Percentiles rank a stretch among this genome's conserved stretches.
phyloP scores from a whole-genome alignment of 805 yeast species.

The Yamadazyma insecticola region DNA sequence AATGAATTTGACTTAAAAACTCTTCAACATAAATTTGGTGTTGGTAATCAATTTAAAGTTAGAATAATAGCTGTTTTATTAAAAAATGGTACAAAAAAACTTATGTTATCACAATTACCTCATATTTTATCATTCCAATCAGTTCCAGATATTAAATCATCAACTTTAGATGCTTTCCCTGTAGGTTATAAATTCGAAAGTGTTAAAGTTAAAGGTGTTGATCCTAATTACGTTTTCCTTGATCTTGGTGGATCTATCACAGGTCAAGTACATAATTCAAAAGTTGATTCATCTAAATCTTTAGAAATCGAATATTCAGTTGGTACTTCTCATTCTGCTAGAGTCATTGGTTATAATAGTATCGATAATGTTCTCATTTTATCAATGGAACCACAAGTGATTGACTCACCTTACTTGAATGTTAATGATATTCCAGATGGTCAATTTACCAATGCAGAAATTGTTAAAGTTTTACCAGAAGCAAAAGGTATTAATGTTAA shows the following conservation, averaged over 20 bases:
- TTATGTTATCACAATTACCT: constrained; percentile 61
- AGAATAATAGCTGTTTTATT: constrained; percentile 59
- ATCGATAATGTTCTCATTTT: constrained; percentile 65
- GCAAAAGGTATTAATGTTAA: constrained; percentile 62
- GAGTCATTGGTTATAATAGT: constrained; percentile 66
- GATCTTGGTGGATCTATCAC: constrained; percentile 49
- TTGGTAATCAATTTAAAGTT: constrained; percentile 66
- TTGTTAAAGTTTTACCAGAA: constrained; percentile 52
- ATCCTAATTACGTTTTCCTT: constrained; percentile 51
- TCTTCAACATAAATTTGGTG: constrained; percentile 57
- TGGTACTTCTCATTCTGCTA: constrained; percentile 69
- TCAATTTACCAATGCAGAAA: constrained; percentile 47
- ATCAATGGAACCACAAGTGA: constrained; percentile 61
- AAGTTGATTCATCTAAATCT: constrained; percentile 46
- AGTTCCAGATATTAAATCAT: constrained; percentile 13
- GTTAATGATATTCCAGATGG: constrained; percentile 76
- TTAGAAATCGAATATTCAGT: constrained; percentile 47
- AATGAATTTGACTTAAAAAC: constrained; percentile 43
- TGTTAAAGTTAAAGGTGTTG: constrained; percentile 58
- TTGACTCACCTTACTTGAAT: constrained; percentile 63
- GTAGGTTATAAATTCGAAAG: constrained; percentile 65
- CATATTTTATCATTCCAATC: constrained; percentile 40
- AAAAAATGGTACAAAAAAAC: constrained; percentile 48
- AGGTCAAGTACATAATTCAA: constrained; percentile 81
- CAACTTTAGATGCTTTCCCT: constrained; percentile 60